These are phyloP conservation scores for Auricularia sp. DNA, from an alignment of 768 basidiomycete species.

Conservation along the genomic window DNA sequence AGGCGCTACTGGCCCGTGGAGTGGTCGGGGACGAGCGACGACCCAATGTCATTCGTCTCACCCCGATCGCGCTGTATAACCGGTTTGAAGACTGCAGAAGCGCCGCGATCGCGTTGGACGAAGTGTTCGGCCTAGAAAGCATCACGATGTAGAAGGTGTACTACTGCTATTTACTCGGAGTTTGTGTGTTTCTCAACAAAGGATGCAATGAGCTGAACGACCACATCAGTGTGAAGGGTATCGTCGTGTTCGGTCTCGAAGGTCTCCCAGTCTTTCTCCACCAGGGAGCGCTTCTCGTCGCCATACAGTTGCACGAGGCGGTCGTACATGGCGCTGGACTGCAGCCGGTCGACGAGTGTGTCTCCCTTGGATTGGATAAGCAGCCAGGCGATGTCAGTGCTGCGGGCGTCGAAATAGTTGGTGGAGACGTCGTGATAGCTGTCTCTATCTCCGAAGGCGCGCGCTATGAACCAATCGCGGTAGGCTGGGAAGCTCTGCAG, in stretches of 20 bases:
- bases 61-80: slow-evolving; percentile 84
- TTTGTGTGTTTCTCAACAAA: slow-evolving; percentile 25
- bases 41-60: slow-evolving; percentile 85
- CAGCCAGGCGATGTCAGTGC: slow-evolving; percentile 48
- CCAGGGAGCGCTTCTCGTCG: slow-evolving; percentile 11
- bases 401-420: slow-evolving; percentile 20
- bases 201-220: slow-evolving; percentile 34
- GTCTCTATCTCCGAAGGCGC: slow-evolving; percentile 43
- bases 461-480: slow-evolving; percentile 55
- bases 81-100: slow-evolving; percentile 65
- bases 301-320: slow-evolving; percentile 38
- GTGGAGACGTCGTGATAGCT: slow-evolving; percentile 44
- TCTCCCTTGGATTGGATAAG: slow-evolving; percentile 70
- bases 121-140: slow-evolving; percentile 16
- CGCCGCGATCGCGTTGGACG: slow-evolving; percentile 56
- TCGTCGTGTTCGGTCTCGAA: slow-evolving; percentile 46
- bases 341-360: slow-evolving; percentile 50
- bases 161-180: neutral
- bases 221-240: slow-evolving; percentile 35
- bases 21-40: slow-evolving; percentile 87
- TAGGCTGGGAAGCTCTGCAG: slow-evolving; percentile 59
- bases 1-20: slow-evolving; percentile 52
- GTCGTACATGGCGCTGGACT: slow-evolving; percentile 50
- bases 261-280: slow-evolving; percentile 26
- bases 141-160: neutral